Evolutionary conservation across 305 asterid genomes (phyloP), one percentile per base, ranked within the genome.

Genomic region (Rubia balearica): DNA sequence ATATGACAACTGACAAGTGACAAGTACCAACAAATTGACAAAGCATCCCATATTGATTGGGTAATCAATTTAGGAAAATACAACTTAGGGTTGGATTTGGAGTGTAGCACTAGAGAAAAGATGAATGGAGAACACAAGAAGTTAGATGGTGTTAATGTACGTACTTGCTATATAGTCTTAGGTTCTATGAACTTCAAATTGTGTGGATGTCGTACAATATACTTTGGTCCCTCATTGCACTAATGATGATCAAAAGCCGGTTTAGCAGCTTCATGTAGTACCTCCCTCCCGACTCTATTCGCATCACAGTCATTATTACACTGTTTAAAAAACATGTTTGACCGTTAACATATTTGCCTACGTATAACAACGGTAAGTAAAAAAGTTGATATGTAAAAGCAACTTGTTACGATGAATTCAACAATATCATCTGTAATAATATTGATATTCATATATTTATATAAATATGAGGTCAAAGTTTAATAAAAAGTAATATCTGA

Each of bases 101-200:
- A 27, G 10, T 16, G 33, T 24, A 51, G 72, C 68, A 73, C 62
- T 56, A 64, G 12, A 57, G 16, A 36, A 53, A 64, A 33, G 48
- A 62, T 24, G 4, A 13, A 67, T 45, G 24, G 21, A 24, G 45
- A 68, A 68, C 73, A 48, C 64, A 36, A 60, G 73, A 74, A 61
- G 77, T 68, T 68, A 43, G 65, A 48, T 68, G 77, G 60, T 72
- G 61, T 19, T 42, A 11, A 10, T 27, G 62, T 7, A 55, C 27
- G 22, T 16, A 53, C n/a, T 61, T 30, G 53, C 11, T 11, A 74
- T 65, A 41, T 65, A 65, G 76, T 67, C 36, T 19, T 48, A 60
- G 77, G 73, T 74, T 74, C 73, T 61, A n/a, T 71, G 80, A 76
- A 77, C 57, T 77, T 61, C 65, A 27, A 22, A 19, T 19, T 53